These are phyloP conservation scores for Phytophthora megakarya DNA, from an alignment of 352 stramenopile species.

Conservation along the genomic window DNA sequence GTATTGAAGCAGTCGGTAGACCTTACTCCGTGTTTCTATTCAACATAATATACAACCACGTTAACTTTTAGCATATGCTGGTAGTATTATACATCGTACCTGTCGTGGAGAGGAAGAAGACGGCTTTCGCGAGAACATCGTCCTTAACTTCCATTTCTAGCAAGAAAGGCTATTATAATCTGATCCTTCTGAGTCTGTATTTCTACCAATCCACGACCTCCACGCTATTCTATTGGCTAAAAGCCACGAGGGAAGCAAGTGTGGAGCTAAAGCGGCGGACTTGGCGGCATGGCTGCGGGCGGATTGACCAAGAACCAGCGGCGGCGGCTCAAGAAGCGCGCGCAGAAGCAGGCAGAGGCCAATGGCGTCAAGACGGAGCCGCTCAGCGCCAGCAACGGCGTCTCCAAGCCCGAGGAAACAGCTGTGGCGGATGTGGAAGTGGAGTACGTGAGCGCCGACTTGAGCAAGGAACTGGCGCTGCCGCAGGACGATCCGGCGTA, in stretches of 20 bases:
- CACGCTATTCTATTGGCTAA: slow-evolving; percentile 1
- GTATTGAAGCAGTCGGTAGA: slow-evolving; percentile 71
- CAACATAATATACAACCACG: background rate
- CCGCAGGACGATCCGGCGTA: slow-evolving; percentile 68
- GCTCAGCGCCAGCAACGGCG: background rate
- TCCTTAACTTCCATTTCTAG: slow-evolving; percentile 24
- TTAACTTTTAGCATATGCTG: too few species aligned
- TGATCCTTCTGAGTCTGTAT: background rate
- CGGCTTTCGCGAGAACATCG: slow-evolving; percentile 45
- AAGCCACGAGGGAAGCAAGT: slow-evolving; percentile 2
- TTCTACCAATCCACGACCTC: background rate
- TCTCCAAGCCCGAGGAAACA: slow-evolving; percentile 1
- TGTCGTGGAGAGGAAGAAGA: slow-evolving; percentile 58
- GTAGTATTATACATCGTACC: slow-evolving; percentile 33
- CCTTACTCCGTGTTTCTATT: slow-evolving; percentile 56
- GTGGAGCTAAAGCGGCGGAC: slow-evolving; percentile 28
- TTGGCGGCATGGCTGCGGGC: slow-evolving; percentile 21
- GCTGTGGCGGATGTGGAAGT: slow-evolving; percentile 57
- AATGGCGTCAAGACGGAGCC: slow-evolving; percentile 28
- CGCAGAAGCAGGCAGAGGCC: slow-evolving; percentile 62
- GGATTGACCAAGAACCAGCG: slow-evolving; percentile 86
- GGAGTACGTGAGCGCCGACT: slow-evolving; percentile 84
- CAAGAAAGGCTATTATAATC: background rate
- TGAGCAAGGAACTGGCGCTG: slow-evolving; percentile 67
- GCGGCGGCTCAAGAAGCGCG: slow-evolving; percentile 82